Base-by-base conservation (phyloP, 306 rosid genomes). In the Quercus robur region DNA sequence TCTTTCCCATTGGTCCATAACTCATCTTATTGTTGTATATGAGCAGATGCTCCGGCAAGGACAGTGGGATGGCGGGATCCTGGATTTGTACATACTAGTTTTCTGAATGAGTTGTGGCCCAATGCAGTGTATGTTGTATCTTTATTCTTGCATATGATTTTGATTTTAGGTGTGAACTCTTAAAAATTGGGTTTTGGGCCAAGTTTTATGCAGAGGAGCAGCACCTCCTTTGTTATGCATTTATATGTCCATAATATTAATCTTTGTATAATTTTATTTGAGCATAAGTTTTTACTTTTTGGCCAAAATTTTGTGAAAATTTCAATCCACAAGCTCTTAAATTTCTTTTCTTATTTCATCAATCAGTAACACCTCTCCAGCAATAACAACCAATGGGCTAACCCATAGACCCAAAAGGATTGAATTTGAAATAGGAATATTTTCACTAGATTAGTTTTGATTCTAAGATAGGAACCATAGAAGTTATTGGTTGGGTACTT, bases 61-160 rank as follows among this genome's bases (percentile, higher is more conserved):
- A 91, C 97, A 28, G 95, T 90, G 56, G 99, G 97, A 79, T 93
- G 99, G 99, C 91, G 97, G 74, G 95, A 93, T 77, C 99, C 98
- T 19, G 97, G 97, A 77, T 94, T 77, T 84, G 91, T 91, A 77
- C 98, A 92, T 85, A 92, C 95, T 46, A 83, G 91, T 83, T 94
- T 94, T 81, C 84, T 94, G 73, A 94, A 86, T 85, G 92, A 91
- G 38, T 70, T 94, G 78, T 94, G 98, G 98, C 98, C 97, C 56
- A 91, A 88, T 83, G 84, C 67, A 85, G 80, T 69, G 98, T 92
- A 90, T 76, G 87, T 71, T 71, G 21, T 26, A 18, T 56, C 3
- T 76, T 18, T 79, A 67, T 20, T 75, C 74, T 30, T 78, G 58
- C 30, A 23, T 79, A 57, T 26, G 59, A 66, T 52, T 28, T 77